These are phyloP conservation scores for Prunus armeniaca DNA, from an alignment of 306 rosid species.

Conservation along the genomic window DNA sequence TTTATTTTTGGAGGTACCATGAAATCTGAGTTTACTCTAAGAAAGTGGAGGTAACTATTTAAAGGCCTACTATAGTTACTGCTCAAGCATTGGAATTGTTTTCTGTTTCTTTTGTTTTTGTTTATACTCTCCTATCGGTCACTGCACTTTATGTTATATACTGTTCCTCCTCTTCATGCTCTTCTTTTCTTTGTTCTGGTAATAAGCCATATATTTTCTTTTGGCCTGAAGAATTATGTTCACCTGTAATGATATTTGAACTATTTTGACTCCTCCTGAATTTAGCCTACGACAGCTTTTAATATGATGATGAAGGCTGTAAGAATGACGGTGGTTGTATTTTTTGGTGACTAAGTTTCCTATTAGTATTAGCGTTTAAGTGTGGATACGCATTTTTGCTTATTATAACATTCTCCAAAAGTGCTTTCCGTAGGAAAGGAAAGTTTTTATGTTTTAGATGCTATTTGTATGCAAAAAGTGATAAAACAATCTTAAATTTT, in stretches of 20 bases:
- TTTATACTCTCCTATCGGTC: neutral
- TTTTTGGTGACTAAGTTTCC: neutral
- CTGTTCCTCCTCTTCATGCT: neutral
- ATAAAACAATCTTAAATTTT: neutral
- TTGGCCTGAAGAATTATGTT: neutral
- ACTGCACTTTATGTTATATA: neutral
- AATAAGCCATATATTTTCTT: neutral
- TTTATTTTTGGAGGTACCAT: neutral
- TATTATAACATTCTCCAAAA: neutral
- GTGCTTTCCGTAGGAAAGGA: neutral
- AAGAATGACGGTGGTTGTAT: neutral
- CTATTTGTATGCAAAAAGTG: neutral
- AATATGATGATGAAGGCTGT: neutral
- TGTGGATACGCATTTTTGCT: neutral
- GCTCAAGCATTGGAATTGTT: neutral
- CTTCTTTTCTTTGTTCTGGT: neutral
- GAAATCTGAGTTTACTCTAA: no score
- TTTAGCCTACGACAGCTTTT: neutral
- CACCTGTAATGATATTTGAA: neutral
- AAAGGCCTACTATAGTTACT: no score
- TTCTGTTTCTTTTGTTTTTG: neutral
- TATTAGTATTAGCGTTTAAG: neutral
- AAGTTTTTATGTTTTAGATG: neutral
- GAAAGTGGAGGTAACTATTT: no score
- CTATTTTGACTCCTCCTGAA: neutral